Conservation (phyloP, 75 land plant species). For the Larix kaempferi region DNA sequence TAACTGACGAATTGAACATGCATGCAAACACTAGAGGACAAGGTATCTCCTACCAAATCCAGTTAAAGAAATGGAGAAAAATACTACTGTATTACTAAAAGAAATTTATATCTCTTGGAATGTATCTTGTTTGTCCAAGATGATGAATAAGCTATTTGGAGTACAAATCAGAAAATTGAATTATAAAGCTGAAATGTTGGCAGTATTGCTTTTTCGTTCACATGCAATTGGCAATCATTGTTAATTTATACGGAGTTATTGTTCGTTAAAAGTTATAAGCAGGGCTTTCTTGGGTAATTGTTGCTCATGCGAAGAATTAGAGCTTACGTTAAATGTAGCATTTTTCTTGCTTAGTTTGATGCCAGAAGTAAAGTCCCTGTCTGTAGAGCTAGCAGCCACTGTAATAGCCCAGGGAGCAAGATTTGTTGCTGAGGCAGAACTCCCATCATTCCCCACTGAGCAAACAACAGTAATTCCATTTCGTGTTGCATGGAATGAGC, state of each 20-base stretch:
- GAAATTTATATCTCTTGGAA: not conserved
- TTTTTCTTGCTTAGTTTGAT: not conserved
- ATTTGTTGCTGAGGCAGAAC: conserved; percentile 53
- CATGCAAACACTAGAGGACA: not conserved
- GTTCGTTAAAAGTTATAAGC: too few relatives aligned
- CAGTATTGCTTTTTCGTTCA: not conserved
- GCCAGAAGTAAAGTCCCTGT: conserved; percentile 3
- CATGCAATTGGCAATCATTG: not conserved
- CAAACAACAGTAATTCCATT: conserved; percentile 53
- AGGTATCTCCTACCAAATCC: not conserved
- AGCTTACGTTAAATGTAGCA: not conserved
- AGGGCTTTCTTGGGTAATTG: not conserved
- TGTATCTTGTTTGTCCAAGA: not conserved
- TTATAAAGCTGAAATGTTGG: not conserved
- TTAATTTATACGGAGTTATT: not conserved
- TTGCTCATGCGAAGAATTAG: not conserved
- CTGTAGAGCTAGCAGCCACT: conserved; percentile 71
- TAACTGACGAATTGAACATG: not conserved
- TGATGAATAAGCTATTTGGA: not conserved
- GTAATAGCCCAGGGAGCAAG: conserved; percentile 80
- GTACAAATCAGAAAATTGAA: not conserved
- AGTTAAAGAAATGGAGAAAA: not conserved
- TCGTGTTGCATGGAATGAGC: conserved; percentile 66
- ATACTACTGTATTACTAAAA: not conserved
- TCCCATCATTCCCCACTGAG: conserved; percentile 71